Conservation (phyloP, 768 basidiomycete species). For the Mycena maculata region DNA sequence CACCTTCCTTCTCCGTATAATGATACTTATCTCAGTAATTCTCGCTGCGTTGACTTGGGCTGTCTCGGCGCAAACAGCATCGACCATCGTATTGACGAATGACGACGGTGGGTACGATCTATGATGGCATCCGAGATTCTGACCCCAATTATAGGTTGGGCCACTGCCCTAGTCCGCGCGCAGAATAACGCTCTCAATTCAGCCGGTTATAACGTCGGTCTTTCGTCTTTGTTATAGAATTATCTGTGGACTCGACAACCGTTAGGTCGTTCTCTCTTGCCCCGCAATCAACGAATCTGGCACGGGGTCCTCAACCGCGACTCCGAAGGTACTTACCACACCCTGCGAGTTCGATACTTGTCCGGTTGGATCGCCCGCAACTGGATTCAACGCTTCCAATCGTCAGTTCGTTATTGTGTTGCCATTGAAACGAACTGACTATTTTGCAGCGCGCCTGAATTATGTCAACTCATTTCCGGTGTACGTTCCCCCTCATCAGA, state of each 20-base stretch:
- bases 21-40: background rate
- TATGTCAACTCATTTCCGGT: constrained; percentile 54
- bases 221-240: background rate
- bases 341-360: constrained; percentile 63
- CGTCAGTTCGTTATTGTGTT: constrained; percentile 38
- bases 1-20: background rate
- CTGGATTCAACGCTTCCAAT: constrained; percentile 54
- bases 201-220: constrained; percentile 53
- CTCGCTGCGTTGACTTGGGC: constrained; percentile 8
- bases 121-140: background rate
- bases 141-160: constrained; percentile 46
- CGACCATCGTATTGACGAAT: constrained; percentile 48
- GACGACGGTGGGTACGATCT: constrained; percentile 42
- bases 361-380: constrained; percentile 55
- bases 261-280: constrained; percentile 58
- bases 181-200: constrained; percentile 51
- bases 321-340: constrained; percentile 46
- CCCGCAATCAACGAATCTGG: constrained; percentile 61
- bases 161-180: constrained; percentile 57
- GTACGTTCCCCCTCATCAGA: constrained; percentile 3
- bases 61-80: constrained; percentile 19
- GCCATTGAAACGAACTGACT: background rate
- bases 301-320: constrained; percentile 53
- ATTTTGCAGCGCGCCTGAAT: constrained; percentile 44
- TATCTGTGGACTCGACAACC: background rate